Percentiles rank a stretch among this genome's conserved stretches.
These are phyloP conservation scores for Andrographis paniculata DNA, from an alignment of 305 asterid species.

Conservation along the genomic window DNA sequence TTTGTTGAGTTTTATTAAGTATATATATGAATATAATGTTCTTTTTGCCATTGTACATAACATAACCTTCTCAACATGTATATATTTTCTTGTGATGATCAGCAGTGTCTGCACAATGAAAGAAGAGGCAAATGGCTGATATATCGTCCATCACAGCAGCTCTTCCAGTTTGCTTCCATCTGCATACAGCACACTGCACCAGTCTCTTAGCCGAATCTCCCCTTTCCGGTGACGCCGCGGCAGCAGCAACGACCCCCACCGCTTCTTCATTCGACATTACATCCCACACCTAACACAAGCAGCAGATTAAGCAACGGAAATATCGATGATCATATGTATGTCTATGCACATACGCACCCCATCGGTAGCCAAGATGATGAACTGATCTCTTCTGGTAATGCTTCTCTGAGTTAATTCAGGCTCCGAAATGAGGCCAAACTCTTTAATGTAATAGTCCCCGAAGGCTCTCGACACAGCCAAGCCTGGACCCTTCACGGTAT, in stretches of 20 bases:
- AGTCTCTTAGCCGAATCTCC: conserved; percentile 54
- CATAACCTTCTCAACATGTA: background rate
- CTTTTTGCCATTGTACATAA: too few relatives aligned
- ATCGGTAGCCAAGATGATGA: conserved; percentile 69
- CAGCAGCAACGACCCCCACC: conserved; percentile 54
- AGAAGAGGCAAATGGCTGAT: conserved; percentile 66
- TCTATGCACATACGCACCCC: too few relatives aligned
- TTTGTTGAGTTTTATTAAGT: too few relatives aligned
- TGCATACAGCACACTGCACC: conserved; percentile 45
- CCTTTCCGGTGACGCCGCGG: conserved; percentile 35
- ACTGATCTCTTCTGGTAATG: conserved; percentile 45
- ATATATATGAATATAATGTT: too few relatives aligned
- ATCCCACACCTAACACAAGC: conserved; percentile 65
- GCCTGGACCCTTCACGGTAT: conserved; percentile 57
- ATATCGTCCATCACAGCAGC: conserved; percentile 65
- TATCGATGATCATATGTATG: too few relatives aligned
- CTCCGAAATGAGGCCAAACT: conserved; percentile 71
- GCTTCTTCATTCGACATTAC: conserved; percentile 80
- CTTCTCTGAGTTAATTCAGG: conserved; percentile 58
- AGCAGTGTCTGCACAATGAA: conserved; percentile 23
- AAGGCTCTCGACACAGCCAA: conserved; percentile 76
- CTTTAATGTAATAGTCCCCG: conserved; percentile 73
- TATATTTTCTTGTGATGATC: too few relatives aligned
- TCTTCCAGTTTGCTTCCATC: conserved; percentile 62
- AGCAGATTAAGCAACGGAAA: too few relatives aligned